Evolutionary conservation across 257 asterid genomes (phyloP), one percentile per base, ranked within the genome.

Genomic region (Solanum ossicruentum): DNA sequence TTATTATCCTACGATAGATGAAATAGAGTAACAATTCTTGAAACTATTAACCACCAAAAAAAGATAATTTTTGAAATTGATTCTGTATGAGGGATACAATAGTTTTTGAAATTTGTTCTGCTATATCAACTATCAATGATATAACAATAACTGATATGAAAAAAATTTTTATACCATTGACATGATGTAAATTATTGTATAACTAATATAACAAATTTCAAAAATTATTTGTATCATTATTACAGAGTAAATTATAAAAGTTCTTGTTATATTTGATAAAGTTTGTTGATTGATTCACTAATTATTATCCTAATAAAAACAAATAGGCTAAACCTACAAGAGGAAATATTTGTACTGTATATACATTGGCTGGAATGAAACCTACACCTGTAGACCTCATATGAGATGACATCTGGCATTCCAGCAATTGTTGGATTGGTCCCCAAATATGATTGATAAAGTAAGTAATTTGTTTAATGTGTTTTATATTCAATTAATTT

Each of bases 361-460:
- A 80, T 39, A 39, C 12, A 49, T 87, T 67, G 86, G 86, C 89
- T 81, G 85, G 84, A 85, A 63, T 16, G 39, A 88, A 84, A 83
- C 85, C 87, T 89, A 83, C 83, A 54, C 26, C 13, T 26, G 63
- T 51, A 77, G 82, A 77, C 63, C 63, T 51, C 47, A 15, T 51
- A 77, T 26, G 45, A 28, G 82, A 51, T 23, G 60, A 52, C 82
- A 49, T 12, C 63, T 51, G 13, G 23, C 45, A 77, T 26, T 23
- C 63, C 23, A 47, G 63, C 47, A 49, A 51, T 45, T 51, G n/a
- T 51, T 49, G 45, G 26, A 26, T 12, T 43, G 16, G 36, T 32
- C 36, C 32, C 36, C 36, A 32, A 45, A 43, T 72, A 72, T 43
- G 56, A 71, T 63, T 23, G 41, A 26, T 63, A 26, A 63, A 39